Conservation (phyloP, 2,329 filamentous ascomycete species). For the Hypoxylon sp. region DNA sequence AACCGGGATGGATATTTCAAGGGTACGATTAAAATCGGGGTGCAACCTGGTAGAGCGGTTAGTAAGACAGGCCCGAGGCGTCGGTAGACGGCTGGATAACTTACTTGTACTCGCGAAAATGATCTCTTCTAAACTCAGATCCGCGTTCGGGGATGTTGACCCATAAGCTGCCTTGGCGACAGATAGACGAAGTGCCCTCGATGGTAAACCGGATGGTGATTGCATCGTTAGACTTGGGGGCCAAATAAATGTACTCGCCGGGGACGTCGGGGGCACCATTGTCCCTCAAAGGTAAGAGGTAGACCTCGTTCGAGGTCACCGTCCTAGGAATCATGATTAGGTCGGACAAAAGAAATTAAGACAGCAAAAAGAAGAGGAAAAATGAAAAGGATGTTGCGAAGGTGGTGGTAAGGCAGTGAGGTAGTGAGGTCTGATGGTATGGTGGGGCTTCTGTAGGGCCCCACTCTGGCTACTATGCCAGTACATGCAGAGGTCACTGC, state of each 20-base stretch:
- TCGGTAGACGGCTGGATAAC: constrained; percentile 51
- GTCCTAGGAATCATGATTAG: constrained; percentile 69
- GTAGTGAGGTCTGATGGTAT: background rate
- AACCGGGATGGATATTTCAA: constrained; percentile 91
- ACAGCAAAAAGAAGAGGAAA: background rate
- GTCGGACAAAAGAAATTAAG: background rate
- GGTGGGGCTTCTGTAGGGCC: background rate
- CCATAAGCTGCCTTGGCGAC: constrained; percentile 94
- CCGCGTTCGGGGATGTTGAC: constrained; percentile 91
- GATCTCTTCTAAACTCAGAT: constrained; percentile 80
- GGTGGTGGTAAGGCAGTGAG: background rate
- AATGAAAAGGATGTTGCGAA: background rate
- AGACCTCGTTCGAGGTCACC: constrained; percentile 80
- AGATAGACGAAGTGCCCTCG: constrained; percentile 95
- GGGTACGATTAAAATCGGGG: constrained; percentile 92
- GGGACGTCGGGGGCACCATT: constrained; percentile 91
- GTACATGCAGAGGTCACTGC: background rate
- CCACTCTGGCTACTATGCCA: background rate
- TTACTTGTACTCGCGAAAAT: constrained; percentile 92
- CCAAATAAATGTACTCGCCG: constrained; percentile 92
- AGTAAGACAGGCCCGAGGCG: constrained; percentile 14
- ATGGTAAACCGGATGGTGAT: constrained; percentile 90
- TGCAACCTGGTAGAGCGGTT: constrained; percentile 72
- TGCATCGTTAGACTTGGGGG: constrained; percentile 79
- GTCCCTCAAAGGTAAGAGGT: constrained; percentile 91